A percentile compares a stretch with the other conserved stretches of the same genome.
Conservation (phyloP, 1,284 basidiomycete genomes). For the Lignosus rhinocerotis region DNA sequence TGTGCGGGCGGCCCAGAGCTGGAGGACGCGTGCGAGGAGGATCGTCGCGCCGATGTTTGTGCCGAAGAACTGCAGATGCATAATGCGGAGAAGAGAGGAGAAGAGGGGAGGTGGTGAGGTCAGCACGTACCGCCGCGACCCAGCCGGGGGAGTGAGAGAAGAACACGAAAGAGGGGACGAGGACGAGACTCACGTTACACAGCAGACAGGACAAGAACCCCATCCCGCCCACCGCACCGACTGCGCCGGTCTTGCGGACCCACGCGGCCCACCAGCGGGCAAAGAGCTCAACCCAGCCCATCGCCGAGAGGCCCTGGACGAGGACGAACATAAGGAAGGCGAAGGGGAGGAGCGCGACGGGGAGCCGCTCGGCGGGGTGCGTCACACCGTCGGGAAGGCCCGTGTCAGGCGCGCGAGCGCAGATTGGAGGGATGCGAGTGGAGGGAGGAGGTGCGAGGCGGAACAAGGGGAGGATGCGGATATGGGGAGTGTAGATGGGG, state of each 20-base stretch:
- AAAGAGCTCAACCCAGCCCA: conserved; percentile 93
- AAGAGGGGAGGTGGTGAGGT: too few relatives aligned
- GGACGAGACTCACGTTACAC: conserved; percentile 65
- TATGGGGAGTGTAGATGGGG: background rate
- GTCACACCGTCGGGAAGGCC: conserved; percentile 77
- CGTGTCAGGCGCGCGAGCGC: conserved; percentile 18
- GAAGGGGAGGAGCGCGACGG: conserved; percentile 85
- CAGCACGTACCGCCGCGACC: too few relatives aligned
- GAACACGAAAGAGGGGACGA: background rate
- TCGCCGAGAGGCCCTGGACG: conserved; percentile 80
- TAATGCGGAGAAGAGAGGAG: too few relatives aligned
- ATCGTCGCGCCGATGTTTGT: conserved; percentile 98
- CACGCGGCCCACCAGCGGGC: conserved; percentile 67
- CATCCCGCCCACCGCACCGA: conserved; percentile 50
- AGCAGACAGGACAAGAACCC: conserved; percentile 60
- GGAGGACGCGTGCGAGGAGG: conserved; percentile 69
- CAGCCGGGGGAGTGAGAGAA: too few relatives aligned
- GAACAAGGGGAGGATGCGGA: too few relatives aligned
- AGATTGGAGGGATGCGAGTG: too few relatives aligned
- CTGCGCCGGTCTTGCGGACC: conserved; percentile 41
- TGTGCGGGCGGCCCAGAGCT: conserved; percentile 35
- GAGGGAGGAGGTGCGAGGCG: too few relatives aligned
- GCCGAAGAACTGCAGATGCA: conserved; percentile 74
- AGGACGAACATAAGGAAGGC: conserved; percentile 96
- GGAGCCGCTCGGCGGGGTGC: conserved; percentile 70